These are phyloP conservation scores for Calonectria pseudoreteaudii DNA, from an alignment of 2,329 filamentous ascomycete species.

Conservation along the genomic window DNA sequence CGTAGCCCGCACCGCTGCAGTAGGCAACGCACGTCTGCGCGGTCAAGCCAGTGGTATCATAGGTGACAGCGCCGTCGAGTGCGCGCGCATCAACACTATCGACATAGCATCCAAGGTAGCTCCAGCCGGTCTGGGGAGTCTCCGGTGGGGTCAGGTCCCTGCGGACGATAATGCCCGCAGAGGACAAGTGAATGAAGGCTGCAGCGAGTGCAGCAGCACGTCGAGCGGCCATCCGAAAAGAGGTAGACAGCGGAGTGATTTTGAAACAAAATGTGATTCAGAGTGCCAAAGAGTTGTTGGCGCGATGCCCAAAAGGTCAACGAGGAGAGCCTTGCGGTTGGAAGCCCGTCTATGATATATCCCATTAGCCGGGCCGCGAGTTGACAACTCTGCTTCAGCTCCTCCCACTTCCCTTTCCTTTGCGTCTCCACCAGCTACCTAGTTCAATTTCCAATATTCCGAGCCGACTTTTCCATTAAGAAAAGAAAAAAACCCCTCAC, in stretches of 20 bases:
- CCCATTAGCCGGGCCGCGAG: slow-evolving; percentile 7
- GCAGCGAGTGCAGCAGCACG: slow-evolving; percentile 34
- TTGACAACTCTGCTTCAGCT: slow-evolving; percentile 9
- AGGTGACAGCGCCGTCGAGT: slow-evolving; percentile 35
- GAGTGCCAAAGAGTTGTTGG: slow-evolving; percentile 14
- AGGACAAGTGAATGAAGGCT: slow-evolving; percentile 35
- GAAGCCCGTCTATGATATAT: slow-evolving; percentile 33
- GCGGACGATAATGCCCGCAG: slow-evolving; percentile 33
- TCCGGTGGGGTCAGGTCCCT: slow-evolving; percentile 37
- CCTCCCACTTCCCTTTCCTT: not conserved
- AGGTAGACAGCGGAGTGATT: not conserved
- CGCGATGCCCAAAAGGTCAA: slow-evolving; percentile 23
- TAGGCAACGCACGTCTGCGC: slow-evolving; percentile 59
- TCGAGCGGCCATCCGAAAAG: slow-evolving; percentile 25
- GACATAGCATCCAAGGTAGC: slow-evolving; percentile 40
- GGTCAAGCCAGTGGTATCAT: slow-evolving; percentile 45
- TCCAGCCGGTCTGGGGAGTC: slow-evolving; percentile 34
- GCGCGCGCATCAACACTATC: slow-evolving; percentile 37
- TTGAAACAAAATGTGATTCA: slow-evolving; percentile 18
- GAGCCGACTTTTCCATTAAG: slow-evolving; percentile 10
- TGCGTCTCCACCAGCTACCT: not conserved
- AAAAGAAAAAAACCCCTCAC: slow-evolving; percentile 24
- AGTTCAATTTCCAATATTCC: slow-evolving; percentile 22
- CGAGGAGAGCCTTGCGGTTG: slow-evolving; percentile 13
- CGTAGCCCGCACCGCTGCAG: slow-evolving; percentile 56